These are phyloP conservation scores for Linnemannia exigua DNA, from an alignment of 192 early-diverging fungal species.

Conservation along the genomic window DNA sequence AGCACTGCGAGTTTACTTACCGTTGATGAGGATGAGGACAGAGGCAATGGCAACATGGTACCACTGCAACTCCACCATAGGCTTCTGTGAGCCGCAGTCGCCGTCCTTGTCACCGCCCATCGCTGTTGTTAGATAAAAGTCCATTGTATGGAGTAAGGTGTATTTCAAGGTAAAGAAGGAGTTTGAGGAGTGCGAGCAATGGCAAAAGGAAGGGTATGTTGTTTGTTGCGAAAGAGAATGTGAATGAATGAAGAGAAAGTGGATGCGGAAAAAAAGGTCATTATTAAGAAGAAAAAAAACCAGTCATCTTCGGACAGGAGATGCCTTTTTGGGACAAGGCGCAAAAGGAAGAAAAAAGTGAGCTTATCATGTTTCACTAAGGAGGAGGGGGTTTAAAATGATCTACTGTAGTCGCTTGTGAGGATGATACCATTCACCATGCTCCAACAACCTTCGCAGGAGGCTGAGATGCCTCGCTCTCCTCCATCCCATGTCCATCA, in stretches of 20 bases:
- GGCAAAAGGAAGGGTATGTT: neutral
- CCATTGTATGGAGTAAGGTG: conserved; percentile 7
- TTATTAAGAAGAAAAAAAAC: neutral
- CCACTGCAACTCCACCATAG: conserved; percentile 58
- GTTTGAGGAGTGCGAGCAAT: neutral
- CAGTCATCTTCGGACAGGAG: conserved; percentile 8
- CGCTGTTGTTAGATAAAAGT: neutral
- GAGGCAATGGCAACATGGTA: conserved; percentile 74
- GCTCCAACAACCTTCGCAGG: neutral
- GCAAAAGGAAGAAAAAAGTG: neutral
- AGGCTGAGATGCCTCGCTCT: neutral
- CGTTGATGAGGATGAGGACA: conserved; percentile 69
- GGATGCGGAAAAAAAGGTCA: neutral
- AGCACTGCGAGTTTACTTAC: conserved; percentile 25
- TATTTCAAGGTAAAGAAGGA: neutral
- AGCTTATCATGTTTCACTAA: too few species aligned
- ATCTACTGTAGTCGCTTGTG: neutral
- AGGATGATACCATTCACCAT: too few species aligned
- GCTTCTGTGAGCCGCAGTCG: conserved; percentile 25
- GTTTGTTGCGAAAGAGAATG: neutral
- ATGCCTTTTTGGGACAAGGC: neutral
- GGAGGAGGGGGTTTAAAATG: neutral
- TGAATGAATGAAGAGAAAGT: conserved; percentile 12
- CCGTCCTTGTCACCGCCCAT: conserved; percentile 1
- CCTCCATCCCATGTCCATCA: neutral